Conservation (phyloP, 2,329 filamentous ascomycete species). For the Monosporascus sp. region DNA sequence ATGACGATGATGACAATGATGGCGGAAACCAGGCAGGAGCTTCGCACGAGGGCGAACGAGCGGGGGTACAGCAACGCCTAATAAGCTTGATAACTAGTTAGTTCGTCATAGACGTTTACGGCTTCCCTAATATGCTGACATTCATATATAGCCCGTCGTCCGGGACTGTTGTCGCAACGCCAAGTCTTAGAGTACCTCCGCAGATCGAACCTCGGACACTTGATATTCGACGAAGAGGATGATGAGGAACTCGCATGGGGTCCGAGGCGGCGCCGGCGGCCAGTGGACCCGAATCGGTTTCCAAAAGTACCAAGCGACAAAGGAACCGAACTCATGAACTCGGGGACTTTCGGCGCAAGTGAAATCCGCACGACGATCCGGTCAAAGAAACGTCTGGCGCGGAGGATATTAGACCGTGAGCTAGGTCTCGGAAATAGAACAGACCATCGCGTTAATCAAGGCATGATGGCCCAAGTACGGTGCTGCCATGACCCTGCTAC, state of each 20-base stretch:
- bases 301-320: slow-evolving; percentile 80
- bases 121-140: slow-evolving; percentile 25
- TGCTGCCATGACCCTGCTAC: background rate
- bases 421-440: slow-evolving; percentile 63
- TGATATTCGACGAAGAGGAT: slow-evolving; percentile 29
- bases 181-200: slow-evolving; percentile 38
- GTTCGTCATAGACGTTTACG: slow-evolving; percentile 18
- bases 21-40: slow-evolving; percentile 12
- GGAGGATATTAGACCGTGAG: slow-evolving; percentile 74
- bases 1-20: slow-evolving; percentile 24
- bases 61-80: slow-evolving; percentile 13
- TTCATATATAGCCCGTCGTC: slow-evolving; percentile 17
- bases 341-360: slow-evolving; percentile 72
- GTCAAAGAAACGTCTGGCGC: slow-evolving; percentile 56
- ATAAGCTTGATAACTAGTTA: slow-evolving; percentile 26
- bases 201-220: slow-evolving; percentile 31
- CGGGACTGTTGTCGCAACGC: slow-evolving; percentile 24
- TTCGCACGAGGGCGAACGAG: slow-evolving; percentile 10
- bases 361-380: slow-evolving; percentile 41
- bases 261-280: slow-evolving; percentile 38
- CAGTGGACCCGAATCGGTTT: slow-evolving; percentile 54
- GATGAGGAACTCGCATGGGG: slow-evolving; percentile 35
- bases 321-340: slow-evolving; percentile 74
- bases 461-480: slow-evolving; percentile 61
- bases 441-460: slow-evolving; percentile 55